These are phyloP conservation scores for Trichoderma harzianum DNA, from an alignment of 2,329 filamentous ascomycete species.

Conservation along the genomic window DNA sequence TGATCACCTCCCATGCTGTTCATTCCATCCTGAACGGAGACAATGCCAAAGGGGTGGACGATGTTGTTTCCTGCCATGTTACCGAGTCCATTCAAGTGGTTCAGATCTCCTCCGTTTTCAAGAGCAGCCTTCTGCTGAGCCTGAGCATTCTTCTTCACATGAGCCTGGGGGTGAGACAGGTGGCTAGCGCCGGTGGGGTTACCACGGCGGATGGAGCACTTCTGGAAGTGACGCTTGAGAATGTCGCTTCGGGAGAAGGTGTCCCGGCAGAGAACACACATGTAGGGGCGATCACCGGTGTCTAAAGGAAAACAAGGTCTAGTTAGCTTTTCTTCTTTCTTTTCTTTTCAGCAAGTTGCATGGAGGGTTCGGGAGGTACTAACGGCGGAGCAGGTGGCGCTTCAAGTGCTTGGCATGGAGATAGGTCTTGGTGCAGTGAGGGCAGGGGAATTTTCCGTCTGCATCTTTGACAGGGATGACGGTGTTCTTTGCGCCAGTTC, in stretches of 20 bases:
- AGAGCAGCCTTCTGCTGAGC: conserved; percentile 58
- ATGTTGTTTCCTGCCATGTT: conserved; percentile 57
- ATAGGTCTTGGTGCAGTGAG: conserved; percentile 97
- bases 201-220: conserved; percentile 93
- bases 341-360: neutral
- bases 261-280: conserved; percentile 96
- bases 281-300: conserved; percentile 96
- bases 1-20: conserved; percentile 59
- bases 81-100: conserved; percentile 59
- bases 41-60: conserved; percentile 56
- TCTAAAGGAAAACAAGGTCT: conserved; percentile 50
- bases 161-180: conserved; percentile 85
- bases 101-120: conserved; percentile 52
- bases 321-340: neutral
- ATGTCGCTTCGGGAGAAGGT: conserved; percentile 98
- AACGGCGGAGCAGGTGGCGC: conserved; percentile 91
- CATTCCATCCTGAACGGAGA: conserved; percentile 55
- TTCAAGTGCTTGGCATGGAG: conserved; percentile 96
- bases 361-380: conserved; percentile 45
- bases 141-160: conserved; percentile 73
- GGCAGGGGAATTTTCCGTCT: conserved; percentile 96
- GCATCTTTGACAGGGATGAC: conserved; percentile 91
- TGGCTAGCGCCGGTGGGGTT: conserved; percentile 95
- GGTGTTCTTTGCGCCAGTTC: conserved; percentile 71
- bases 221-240: conserved; percentile 97